A percentile compares a stretch with the other conserved stretches of the same genome.
phyloP scores from a whole-genome alignment of 331 rosid species.

The Cydonia oblonga region DNA sequence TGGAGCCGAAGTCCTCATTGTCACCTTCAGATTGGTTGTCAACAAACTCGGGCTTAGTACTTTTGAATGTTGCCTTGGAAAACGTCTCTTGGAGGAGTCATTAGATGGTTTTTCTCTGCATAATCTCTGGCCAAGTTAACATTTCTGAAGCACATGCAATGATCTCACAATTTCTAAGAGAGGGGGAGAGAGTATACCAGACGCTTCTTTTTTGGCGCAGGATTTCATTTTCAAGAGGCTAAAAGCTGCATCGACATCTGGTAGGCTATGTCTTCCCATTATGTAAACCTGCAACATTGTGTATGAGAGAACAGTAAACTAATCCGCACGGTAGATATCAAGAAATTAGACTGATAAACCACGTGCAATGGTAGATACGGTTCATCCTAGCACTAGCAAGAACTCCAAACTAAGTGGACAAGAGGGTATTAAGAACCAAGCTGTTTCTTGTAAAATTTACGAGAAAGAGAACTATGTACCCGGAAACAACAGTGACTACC shows the following conservation, averaged over 20 bases:
- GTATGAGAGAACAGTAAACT: background rate
- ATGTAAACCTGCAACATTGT: background rate
- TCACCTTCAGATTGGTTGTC: background rate
- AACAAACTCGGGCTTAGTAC: background rate
- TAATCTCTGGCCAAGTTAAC: background rate
- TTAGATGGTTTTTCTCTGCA: background rate
- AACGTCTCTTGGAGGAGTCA: background rate
- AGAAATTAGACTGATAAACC: background rate
- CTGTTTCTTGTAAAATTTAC: background rate
- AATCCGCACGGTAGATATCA: background rate
- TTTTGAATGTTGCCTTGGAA: background rate
- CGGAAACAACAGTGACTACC: background rate
- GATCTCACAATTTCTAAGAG: background rate
- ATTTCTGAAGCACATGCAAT: background rate
- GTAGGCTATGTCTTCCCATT: background rate
- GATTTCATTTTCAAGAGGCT: background rate
- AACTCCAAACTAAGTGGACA: background rate
- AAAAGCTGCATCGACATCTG: background rate
- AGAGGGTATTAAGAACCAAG: background rate
- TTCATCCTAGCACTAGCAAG: background rate
- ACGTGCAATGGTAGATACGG: background rate
- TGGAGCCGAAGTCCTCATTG: background rate
- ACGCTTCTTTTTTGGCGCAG: background rate
- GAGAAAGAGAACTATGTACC: background rate
- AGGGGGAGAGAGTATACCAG: background rate